Base-by-base conservation (phyloP, 495 filamentous ascomycete species). In the Penicillium diatomitis region DNA sequence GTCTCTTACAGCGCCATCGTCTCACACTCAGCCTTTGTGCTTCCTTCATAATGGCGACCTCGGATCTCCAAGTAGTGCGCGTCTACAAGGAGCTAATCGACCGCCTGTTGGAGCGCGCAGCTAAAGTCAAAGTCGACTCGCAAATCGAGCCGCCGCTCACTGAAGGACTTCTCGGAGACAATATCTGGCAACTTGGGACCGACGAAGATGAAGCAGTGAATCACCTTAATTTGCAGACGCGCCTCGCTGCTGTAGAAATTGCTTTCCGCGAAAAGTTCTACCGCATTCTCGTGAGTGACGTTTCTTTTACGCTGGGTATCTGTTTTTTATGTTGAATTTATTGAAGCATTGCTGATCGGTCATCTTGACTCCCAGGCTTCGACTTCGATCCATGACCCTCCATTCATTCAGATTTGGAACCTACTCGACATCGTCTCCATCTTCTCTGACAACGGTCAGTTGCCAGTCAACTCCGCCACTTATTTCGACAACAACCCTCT, bases 371-470 rank as follows among this genome's bases (percentile, higher is more conserved):
- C 47, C 36, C 57, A 88, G 85, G 80, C 84, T 33, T 73, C 75
- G 10, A 85, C 75, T 9, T 73, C 81, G 4, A 94, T 94, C 51
- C 75, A 86, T 37, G 78, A 85, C 27, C 84, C 83, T 39, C 66
- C 73, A 0, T 94, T 96, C 54, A 83, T 87, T 40, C 71, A 81
- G 44, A 80, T 97, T 41, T 96, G 90, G 89, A 90, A 96, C 60
- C 75, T 99, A 10, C 78, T 99, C 44, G 92, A 99, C 64, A 82
- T 95, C 37, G 73, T 96, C 6, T 83, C 86, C 2, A 81, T 92
- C 10, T 82, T 92, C 56, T 89, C 90, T 46, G 90, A 99, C 57
- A 70, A 77, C 55, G 81, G 82, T 84, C 62, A 47, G 72, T 63
- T 30, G 32, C 31, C 46, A 20, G 20, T 20, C 20, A 20, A 20